Evolutionary conservation across 2,329 filamentous ascomycete species (phyloP), one percentile per base, ranked within the genome.

Genomic region (Acarospora socialis): DNA sequence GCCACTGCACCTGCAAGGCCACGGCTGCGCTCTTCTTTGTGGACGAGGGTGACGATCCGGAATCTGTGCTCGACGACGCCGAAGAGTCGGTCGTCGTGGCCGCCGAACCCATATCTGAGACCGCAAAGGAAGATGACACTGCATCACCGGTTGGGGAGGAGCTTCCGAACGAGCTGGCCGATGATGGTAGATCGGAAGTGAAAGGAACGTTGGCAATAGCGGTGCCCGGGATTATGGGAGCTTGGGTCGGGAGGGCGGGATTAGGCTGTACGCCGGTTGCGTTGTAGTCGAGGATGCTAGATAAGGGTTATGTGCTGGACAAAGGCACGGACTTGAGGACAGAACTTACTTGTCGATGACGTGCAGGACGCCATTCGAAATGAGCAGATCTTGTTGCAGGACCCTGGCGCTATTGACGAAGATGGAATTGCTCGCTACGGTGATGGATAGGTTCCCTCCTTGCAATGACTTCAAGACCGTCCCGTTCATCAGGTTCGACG

Each of bases 361-460:
- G 27, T 52, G 44, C 9, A 52, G 30, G 22, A 60, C 50, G 34
- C 56, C 48, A 29, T 54, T 54, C 5, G 44, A 42, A 21, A 56
- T 31, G 5, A 56, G 40, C 20, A 55, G 47, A 38, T 57, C 52
- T 3, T 48, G 36, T 23, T 46, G 44, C 6, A 59, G 42, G n/a
- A 64, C 48, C 21, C 55, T 46, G 1, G 56, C 53, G 8, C 40
- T 44, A 39, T 59, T 57, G 30, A 59, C 39, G 39, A 56, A 68
- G 21, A 53, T 40, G n/a, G 50, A 50, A 34, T 56, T 54, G 7
- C 46, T 45, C 5, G 53, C 47, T 24, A 53, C 47, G 14, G 43
- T 43, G 25, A 61, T 43, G 7, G 50, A 54, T n/a, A 60, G 28
- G 13, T 49, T 52, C 5, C 39, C 34, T 3, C 47, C 46, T 19